Evolutionary conservation across 306 rosid genomes (phyloP).

Genomic region (Hylodesmum podocarpum): DNA sequence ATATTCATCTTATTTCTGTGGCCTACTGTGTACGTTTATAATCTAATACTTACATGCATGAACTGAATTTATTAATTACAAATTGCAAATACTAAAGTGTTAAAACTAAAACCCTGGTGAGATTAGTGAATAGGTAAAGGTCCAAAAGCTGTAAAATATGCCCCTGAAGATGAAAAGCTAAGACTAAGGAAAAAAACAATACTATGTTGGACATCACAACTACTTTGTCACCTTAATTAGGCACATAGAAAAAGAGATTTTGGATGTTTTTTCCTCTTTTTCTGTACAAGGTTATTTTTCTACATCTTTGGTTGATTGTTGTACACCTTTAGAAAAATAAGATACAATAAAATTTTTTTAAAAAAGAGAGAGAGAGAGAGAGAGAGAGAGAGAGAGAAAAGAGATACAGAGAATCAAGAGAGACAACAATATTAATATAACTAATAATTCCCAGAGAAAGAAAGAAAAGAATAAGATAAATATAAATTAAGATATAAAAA

Average conservation of each 20-base stretch:
- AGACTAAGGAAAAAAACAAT: background rate
- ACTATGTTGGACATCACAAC: background rate
- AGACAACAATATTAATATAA: background rate
- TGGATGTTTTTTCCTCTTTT: background rate
- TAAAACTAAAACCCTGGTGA: background rate
- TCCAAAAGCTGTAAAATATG: background rate
- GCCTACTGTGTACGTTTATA: conserved; percentile 74
- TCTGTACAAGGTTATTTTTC: background rate
- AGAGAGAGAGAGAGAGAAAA: background rate
- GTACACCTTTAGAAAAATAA: background rate
- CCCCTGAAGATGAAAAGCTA: background rate
- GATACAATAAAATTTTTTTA: too few species aligned
- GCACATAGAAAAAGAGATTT: background rate
- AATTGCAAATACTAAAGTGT: background rate
- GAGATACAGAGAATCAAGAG: background rate
- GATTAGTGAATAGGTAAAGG: background rate
- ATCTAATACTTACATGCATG: background rate
- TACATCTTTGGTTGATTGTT: background rate
- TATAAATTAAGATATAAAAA: background rate
- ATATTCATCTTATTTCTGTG: conserved; percentile 76
- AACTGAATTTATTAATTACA: background rate
- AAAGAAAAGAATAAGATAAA: background rate
- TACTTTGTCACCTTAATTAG: background rate
- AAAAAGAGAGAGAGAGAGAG: background rate
- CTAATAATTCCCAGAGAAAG: background rate